A percentile compares a stretch with the other conserved stretches of the same genome.
These are phyloP conservation scores for Lanmaoa rubissima DNA, from an alignment of 768 basidiomycete genomes.

Conservation along the genomic window DNA sequence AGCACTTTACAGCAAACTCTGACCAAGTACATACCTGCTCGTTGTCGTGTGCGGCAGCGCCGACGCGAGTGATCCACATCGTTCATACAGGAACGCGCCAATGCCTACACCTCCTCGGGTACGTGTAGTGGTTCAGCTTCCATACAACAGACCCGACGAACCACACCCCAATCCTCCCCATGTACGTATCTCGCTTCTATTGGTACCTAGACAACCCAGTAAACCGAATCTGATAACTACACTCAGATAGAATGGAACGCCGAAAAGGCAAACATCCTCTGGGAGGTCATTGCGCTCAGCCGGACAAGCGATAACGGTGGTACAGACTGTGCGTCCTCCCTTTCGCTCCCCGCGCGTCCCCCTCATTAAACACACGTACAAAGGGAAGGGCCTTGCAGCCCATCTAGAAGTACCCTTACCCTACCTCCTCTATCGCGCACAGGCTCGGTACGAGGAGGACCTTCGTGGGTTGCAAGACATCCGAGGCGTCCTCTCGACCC, in stretches of 20 bases:
- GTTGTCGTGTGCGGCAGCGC: background rate
- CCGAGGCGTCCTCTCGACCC: constrained; percentile 53
- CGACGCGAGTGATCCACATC: background rate
- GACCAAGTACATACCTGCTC: background rate
- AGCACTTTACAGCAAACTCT: background rate
- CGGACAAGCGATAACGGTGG: constrained; percentile 68
- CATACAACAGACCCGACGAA: constrained; percentile 74
- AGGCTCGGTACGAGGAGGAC: constrained; percentile 83
- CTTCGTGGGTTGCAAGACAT: constrained; percentile 75
- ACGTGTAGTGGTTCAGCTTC: constrained; percentile 77
- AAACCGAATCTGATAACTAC: constrained; percentile 11
- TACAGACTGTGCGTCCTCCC: constrained; percentile 66
- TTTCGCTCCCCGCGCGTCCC: background rate
- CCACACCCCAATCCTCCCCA: constrained; percentile 63
- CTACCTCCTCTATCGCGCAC: constrained; percentile 80
- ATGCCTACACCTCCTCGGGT: constrained; percentile 38
- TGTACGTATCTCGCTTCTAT: constrained; percentile 42
- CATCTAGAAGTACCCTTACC: constrained; percentile 81
- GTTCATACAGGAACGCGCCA: background rate
- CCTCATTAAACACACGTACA: background rate
- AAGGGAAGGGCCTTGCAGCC: constrained; percentile 82
- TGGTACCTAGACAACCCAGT: background rate
- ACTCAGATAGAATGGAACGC: constrained; percentile 78
- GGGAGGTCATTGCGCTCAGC: constrained; percentile 84
- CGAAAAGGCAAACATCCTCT: constrained; percentile 81